phyloP scores from a whole-genome alignment of 495 filamentous ascomycete species.

The Aspergillus avenaceus region DNA sequence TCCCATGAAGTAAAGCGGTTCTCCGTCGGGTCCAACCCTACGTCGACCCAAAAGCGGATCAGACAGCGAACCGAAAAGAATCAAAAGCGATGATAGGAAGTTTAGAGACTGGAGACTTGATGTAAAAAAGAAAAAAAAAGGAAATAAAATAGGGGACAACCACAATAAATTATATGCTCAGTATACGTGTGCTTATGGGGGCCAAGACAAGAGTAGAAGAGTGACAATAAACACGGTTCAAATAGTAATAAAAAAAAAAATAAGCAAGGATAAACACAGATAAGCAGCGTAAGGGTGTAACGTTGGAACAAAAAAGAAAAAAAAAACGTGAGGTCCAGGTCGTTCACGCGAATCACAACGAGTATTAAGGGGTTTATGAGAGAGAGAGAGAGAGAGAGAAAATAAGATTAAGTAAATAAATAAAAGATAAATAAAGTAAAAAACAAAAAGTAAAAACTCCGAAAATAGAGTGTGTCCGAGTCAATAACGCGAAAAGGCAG shows the following conservation, averaged over 20 bases:
- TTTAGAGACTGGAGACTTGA: too few species aligned
- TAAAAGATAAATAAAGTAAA: conserved; percentile 2
- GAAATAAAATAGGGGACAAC: not conserved
- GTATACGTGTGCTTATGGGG: not conserved
- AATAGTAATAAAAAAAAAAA: not conserved
- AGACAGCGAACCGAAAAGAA: not conserved
- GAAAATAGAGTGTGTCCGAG: conserved; percentile 10
- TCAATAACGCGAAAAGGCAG: conserved; percentile 11
- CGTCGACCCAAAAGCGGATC: too few species aligned
- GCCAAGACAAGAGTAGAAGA: too few species aligned
- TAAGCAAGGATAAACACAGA: conserved; percentile 3
- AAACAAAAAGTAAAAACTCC: conserved; percentile 5
- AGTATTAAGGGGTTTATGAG: too few species aligned
- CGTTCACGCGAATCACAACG: too few species aligned
- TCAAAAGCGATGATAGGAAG: too few species aligned
- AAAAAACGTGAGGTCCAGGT: not conserved
- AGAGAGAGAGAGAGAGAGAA: too few species aligned
- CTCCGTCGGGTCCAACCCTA: not conserved
- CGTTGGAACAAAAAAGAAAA: not conserved
- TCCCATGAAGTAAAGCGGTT: not conserved
- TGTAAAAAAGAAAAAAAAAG: not conserved
- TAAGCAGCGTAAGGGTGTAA: conserved; percentile 6
- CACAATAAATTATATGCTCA: not conserved
- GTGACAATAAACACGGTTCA: not conserved
- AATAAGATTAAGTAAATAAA: too few species aligned